phyloP scores from a whole-genome alignment of 1,139 yeast genomes.

The Debaryomyces nepalensis region DNA sequence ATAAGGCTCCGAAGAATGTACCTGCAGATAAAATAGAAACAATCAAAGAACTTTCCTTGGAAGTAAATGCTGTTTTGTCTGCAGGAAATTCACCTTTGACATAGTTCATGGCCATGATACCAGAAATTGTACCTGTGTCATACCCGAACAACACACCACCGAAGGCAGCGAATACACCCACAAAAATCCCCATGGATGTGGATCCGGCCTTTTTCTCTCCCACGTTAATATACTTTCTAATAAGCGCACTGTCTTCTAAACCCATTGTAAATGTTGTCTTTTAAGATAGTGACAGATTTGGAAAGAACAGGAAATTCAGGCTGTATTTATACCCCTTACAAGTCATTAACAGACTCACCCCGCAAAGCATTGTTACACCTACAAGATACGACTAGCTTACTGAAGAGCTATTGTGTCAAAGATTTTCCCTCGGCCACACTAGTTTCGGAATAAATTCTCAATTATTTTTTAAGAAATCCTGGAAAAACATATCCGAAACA shows the following conservation, averaged over 20 bases:
- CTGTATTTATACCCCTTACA: conserved; percentile 1
- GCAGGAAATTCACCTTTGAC: conserved; percentile 56
- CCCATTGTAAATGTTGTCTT: conserved; percentile 28
- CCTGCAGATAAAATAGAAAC: conserved; percentile 74
- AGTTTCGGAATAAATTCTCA: background rate
- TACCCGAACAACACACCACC: conserved; percentile 76
- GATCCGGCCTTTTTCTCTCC: conserved; percentile 55
- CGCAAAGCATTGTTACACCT: background rate
- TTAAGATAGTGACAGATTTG: background rate
- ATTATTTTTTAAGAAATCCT: background rate
- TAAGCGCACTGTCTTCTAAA: conserved; percentile 39
- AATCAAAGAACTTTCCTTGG: conserved; percentile 64
- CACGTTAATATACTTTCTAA: conserved; percentile 37
- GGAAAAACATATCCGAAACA: background rate
- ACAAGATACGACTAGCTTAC: background rate
- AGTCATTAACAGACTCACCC: background rate
- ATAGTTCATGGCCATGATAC: conserved; percentile 73
- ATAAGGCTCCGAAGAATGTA: conserved; percentile 69
- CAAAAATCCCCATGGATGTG: conserved; percentile 50
- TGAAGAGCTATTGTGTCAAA: background rate
- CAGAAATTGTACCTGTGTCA: conserved; percentile 82
- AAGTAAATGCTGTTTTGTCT: conserved; percentile 39
- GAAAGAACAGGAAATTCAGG: background rate
- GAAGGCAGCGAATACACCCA: conserved; percentile 58
- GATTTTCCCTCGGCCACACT: too few species aligned